Evolutionary conservation across 345 rosid genomes (phyloP), one percentile per base, ranked within the genome.

Genomic region (Lumnitzera racemosa): DNA sequence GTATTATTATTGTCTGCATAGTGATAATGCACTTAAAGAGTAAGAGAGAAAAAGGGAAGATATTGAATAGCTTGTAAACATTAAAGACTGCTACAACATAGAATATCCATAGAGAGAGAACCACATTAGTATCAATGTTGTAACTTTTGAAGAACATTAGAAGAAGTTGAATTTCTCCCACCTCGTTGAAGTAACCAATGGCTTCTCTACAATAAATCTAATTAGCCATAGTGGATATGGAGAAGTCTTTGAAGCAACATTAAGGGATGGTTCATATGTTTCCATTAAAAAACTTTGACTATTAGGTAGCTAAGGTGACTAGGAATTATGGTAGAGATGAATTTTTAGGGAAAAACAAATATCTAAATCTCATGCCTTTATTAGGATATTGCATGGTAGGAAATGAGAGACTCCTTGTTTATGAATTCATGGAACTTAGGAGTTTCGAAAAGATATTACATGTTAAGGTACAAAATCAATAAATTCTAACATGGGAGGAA

Each of bases 81-180:
- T 72, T 80, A 13, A 78, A 85, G 25, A 89, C 96, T 0, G 94
- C 96, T 6, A 92, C 96, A 0, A 92, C 96, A 0, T 92, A 96
- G 98, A 92, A 89, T 80, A 89, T 92, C 46, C 96, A 92, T 62
- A 92, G 89, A 68, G 96, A 92, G 58, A 47, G 58, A 41, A 29
- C 58, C 13, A 47, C 31, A 20, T 48, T 41, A 52, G 24, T 23
- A 50, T 52, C 62, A 46, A 11, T 48, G 48, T 20, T 20, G 20
- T 20, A 43, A 47, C 43, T 41, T 58, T 46, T 58, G 49, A 58
- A 16, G 20, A 20, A 20, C 20, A 20, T 1, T 20, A 20, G 20
- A 20, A 20, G 20, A 20, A 20, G 20, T 20, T 20, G 20, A 20
- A 20, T 20, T 20, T 20, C 20, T 29, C 61, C 51, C 61, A 46